phyloP scores from a whole-genome alignment of 2,329 filamentous ascomycete species.

The Colletotrichum filicis region DNA sequence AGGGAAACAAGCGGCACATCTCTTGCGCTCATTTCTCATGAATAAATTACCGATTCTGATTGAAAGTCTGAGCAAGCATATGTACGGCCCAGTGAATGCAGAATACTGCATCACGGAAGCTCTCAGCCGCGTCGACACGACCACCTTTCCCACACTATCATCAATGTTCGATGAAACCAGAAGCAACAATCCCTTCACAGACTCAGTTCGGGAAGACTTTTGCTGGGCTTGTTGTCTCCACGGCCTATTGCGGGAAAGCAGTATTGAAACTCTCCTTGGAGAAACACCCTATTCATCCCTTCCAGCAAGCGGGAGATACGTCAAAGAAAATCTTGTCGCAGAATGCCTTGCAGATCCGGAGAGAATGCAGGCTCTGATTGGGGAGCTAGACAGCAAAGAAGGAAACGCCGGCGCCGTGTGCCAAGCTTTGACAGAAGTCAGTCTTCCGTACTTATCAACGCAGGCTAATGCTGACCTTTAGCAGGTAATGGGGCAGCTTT shows the following conservation, averaged over 20 bases:
- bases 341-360: constrained; percentile 83
- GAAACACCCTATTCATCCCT: constrained; percentile 86
- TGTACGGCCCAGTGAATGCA: constrained; percentile 78
- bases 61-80: constrained; percentile 66
- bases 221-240: constrained; percentile 92
- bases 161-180: constrained; percentile 69
- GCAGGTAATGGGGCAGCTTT: constrained; percentile 75
- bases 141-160: constrained; percentile 73
- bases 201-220: constrained; percentile 76
- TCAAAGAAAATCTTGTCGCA: constrained; percentile 80
- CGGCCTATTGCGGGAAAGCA: constrained; percentile 80
- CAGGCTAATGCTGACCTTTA: constrained; percentile 10
- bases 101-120: constrained; percentile 79
- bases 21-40: constrained; percentile 88
- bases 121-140: constrained; percentile 83
- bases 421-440: constrained; percentile 78
- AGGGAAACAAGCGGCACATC: constrained; percentile 69
- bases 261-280: constrained; percentile 82
- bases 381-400: constrained; percentile 88
- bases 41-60: constrained; percentile 70
- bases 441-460: neutral
- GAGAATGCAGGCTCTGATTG: constrained; percentile 78
- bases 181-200: constrained; percentile 67
- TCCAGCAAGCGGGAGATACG: constrained; percentile 78
- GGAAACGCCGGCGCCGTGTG: constrained; percentile 91